Conservation (phyloP, 495 filamentous ascomycete species). For the Trichoderma erinaceum region DNA sequence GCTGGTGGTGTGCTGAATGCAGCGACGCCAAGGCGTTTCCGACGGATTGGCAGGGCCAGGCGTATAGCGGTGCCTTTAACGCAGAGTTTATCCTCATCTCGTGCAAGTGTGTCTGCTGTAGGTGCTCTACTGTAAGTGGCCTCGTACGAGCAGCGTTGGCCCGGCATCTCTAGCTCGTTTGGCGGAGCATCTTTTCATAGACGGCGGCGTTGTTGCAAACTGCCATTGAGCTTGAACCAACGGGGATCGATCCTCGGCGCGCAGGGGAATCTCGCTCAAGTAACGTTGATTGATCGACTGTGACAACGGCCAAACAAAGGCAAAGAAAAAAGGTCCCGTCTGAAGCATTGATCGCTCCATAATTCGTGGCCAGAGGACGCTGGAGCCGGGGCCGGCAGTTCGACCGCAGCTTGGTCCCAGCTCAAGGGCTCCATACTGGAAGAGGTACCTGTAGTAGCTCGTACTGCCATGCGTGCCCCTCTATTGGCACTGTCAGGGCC, state of each 20-base stretch:
- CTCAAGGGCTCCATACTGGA: neutral
- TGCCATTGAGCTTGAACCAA: neutral
- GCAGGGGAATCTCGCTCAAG: neutral
- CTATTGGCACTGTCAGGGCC: too few species aligned
- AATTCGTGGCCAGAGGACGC: constrained; percentile 2
- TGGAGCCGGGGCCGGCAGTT: neutral
- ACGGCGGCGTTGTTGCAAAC: neutral
- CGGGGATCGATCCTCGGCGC: neutral
- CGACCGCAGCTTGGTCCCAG: neutral
- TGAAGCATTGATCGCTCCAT: neutral
- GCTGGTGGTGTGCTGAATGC: neutral
- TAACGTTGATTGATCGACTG: constrained; percentile 9
- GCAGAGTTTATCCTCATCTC: neutral
- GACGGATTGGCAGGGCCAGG: neutral
- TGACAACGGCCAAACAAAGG: neutral
- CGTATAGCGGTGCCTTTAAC: neutral
- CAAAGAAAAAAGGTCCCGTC: neutral
- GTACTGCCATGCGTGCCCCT: too few species aligned
- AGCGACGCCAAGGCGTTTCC: neutral
- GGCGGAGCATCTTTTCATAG: neutral
- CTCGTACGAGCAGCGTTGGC: neutral
- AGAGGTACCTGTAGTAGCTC: neutral
- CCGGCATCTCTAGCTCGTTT: neutral
- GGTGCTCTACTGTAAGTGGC: neutral
- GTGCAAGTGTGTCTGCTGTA: neutral